Evolutionary conservation across 805 yeast species (phyloP).

Genomic region (Vanderwaltozyma polyspora): DNA sequence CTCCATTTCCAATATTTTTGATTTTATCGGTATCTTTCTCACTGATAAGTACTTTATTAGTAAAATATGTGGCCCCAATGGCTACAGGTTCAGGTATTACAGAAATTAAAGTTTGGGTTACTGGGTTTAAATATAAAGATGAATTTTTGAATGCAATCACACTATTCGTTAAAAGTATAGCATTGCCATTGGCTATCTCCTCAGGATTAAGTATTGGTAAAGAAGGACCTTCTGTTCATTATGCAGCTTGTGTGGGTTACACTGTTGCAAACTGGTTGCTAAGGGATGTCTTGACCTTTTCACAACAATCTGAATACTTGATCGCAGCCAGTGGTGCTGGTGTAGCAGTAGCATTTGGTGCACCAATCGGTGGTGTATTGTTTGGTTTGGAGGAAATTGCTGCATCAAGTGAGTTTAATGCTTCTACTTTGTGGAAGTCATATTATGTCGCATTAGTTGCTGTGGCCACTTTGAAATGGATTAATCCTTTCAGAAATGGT

Average conservation of each 20-base stretch:
- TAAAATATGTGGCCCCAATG: constrained; percentile 62
- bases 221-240: constrained; percentile 97
- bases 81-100: constrained; percentile 98
- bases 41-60: constrained; percentile 52
- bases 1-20: constrained; percentile 49
- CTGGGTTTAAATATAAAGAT: constrained; percentile 66
- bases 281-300: constrained; percentile 26
- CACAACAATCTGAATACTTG: constrained; percentile 32
- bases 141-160: constrained; percentile 71
- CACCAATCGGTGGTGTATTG: constrained; percentile 93
- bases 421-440: constrained; percentile 79
- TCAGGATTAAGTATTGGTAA: constrained; percentile 92
- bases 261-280: constrained; percentile 49
- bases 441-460: constrained; percentile 87
- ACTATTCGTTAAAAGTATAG: constrained; percentile 60
- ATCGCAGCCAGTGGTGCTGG: constrained; percentile 96
- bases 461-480: constrained; percentile 62
- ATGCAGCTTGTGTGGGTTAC: constrained; percentile 93
- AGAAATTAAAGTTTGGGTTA: constrained; percentile 87
- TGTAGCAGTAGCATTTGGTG: constrained; percentile 95
- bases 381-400: constrained; percentile 84
- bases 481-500: constrained; percentile 91
- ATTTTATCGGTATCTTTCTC: constrained; percentile 52
- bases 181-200: constrained; percentile 83
- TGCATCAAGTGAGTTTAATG: constrained; percentile 52